Base-by-base conservation (phyloP, 208 protist genomes). In the Herpetomonas tarakana region DNA sequence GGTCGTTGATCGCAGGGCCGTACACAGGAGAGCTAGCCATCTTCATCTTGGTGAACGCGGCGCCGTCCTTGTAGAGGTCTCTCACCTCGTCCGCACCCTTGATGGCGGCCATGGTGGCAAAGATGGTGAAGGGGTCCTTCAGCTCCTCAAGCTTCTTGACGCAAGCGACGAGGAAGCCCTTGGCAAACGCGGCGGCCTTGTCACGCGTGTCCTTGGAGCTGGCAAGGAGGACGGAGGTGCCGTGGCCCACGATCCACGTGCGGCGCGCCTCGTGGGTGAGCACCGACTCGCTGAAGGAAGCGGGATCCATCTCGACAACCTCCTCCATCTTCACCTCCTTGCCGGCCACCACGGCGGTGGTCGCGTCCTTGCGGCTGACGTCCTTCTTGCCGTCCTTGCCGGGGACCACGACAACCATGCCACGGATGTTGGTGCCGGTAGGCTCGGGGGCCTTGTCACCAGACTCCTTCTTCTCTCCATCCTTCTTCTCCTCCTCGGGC, bases 21-120 rank as follows among this genome's bases (percentile, higher is more conserved):
- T 84, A 92, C 18, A 92, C 67, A 22, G 85, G 85, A 21, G 81
- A 88, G 2, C 78, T 86, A 4, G 71, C 59, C 29, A 87, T 65
- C 49, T 68, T 60, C 21, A 88, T 53, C 56, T 71, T 68, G 53
- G 53, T 72, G 63, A 85, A 80, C 26, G 53, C 52, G 27, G 74
- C 65, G 27, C 50, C 76, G 45, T 68, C 61, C 66, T 92, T 88
- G 19, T 87, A 65, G 39, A 92, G 64, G 38, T 92, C 85, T 62
- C 71, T 76, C 28, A 56, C 74, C 52, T 78, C 58, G 24, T 76
- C 65, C 38, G 71, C 59, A 7, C 68, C 75, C 60, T 88, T 73
- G 24, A 92, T 58, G 21, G 78, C 65, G 18, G 62, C 81, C 70
- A 88, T 74, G 1, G 62, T 82, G 18, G 77, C 52, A 57, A 66